Evolutionary conservation across 1,284 basidiomycete species (phyloP), one percentile per base, ranked within the genome.

Genomic region (Ustilago xerochloae): DNA sequence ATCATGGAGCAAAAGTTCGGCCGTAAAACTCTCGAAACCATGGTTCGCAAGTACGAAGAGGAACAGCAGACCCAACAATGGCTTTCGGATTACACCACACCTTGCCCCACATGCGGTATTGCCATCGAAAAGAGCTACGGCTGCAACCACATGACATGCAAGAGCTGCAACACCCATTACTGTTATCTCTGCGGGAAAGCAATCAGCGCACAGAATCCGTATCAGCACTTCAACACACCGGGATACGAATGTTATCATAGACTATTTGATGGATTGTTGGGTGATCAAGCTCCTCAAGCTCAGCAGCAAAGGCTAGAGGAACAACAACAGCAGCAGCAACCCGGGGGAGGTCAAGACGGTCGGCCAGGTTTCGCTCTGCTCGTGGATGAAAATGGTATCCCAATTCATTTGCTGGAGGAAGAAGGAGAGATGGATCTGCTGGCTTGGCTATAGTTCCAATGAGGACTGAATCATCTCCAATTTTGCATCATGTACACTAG

Each of bases 141-240:
- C 3, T 77, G 75, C 48, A 77, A 77, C 46, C 75, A 77, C 45
- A 74, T 77, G 67, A 77, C 71, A 2, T 77, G 75, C 56, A 69
- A 61, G n/a, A 49, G 56, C 32, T 77, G 75, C 33, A 45, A 56
- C 45, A 69, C 71, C 45, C 75, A 77, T 41, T 77, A 72, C 47
- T 77, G 75, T 50, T 74, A 74, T 20, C 52, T 77, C 18, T 77
- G 75, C 56, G 71, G 71, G n/a, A 65, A 74, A 51, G 29, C 60
- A 0, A 66, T 77, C 20, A 60, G 55, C 24, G 48, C 55, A 10
- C 61, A 61, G 30, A 70, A 71, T 24, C 75, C 75, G n/a, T 77
- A 77, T 28, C 22, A 35, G 36, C 72, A 75, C 35, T 75, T 70
- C 56, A 70, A 75, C 56, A 65, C 55, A 28, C 72, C 66, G 6